phyloP scores from a whole-genome alignment of 495 filamentous ascomycete genomes.

The Penicillium cataractarum region DNA sequence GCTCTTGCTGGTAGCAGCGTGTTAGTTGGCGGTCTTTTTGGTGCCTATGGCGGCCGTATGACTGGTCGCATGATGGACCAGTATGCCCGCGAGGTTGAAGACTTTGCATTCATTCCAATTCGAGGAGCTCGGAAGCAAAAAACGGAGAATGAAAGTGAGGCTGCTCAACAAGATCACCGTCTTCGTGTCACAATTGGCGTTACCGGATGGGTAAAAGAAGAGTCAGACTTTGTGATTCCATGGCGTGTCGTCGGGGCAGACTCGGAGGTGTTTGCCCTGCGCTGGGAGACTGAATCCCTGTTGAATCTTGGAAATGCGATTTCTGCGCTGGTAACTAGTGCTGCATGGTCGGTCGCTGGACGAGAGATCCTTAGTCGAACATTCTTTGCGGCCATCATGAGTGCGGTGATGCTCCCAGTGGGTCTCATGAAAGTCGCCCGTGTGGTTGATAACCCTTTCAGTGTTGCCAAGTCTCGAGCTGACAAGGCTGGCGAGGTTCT shows the following conservation, averaged over 20 bases:
- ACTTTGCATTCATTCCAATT: constrained; percentile 86
- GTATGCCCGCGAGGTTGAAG: constrained; percentile 82
- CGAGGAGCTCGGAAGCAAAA: constrained; percentile 48
- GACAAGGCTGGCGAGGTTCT: constrained; percentile 87
- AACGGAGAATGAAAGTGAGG: constrained; percentile 48
- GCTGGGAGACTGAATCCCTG: constrained; percentile 80
- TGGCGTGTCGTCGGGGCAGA: constrained; percentile 74
- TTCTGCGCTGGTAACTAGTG: constrained; percentile 70
- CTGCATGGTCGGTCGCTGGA: constrained; percentile 77
- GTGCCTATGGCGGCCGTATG: constrained; percentile 85
- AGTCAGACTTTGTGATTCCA: constrained; percentile 68
- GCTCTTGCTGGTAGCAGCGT: constrained; percentile 75
- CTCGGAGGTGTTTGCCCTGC: constrained; percentile 80
- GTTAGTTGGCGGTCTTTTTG: constrained; percentile 82
- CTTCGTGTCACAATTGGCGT: constrained; percentile 83
- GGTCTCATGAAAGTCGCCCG: constrained; percentile 76
- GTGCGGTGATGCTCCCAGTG: constrained; percentile 75
- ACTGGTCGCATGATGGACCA: constrained; percentile 84
- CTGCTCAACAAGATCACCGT: constrained; percentile 59
- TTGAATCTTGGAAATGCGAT: constrained; percentile 77
- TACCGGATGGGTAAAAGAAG: constrained; percentile 76
- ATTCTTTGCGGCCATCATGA: constrained; percentile 71
- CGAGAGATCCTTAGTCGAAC: constrained; percentile 77
- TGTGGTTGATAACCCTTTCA: constrained; percentile 90
- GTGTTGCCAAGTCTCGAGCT: constrained; percentile 73